phyloP scores from a whole-genome alignment of 163 green algal genomes.

The Botryococcus braunii region DNA sequence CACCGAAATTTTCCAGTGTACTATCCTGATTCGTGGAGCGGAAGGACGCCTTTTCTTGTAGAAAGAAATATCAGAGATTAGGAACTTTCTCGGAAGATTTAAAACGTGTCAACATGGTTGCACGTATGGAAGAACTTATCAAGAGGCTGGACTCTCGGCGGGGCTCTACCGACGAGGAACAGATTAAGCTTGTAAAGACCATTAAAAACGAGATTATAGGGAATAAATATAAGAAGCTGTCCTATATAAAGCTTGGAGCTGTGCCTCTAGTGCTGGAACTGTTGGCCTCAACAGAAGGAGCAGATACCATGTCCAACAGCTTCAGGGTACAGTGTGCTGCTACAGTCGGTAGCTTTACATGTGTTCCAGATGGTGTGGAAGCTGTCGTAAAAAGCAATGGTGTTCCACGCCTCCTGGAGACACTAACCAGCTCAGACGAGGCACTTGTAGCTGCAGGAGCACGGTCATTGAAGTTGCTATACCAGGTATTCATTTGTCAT shows the following conservation, averaged over 20 bases:
- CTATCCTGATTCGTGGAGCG: too few species aligned
- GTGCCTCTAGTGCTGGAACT: conserved; percentile 29
- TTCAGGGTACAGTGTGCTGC: conserved; percentile 29
- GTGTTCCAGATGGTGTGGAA: conserved; percentile 25
- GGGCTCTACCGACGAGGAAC: too few species aligned
- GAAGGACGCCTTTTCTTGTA: too few species aligned
- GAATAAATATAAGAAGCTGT: conserved; percentile 36
- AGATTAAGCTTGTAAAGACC: conserved; percentile 21
- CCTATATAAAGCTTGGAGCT: conserved; percentile 32
- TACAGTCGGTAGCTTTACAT: conserved; percentile 39
- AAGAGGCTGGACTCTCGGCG: too few species aligned
- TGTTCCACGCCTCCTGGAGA: conserved; percentile 23
- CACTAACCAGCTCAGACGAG: conserved; percentile 23
- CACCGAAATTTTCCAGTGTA: too few species aligned
- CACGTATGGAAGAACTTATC: too few species aligned
- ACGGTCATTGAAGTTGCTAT: conserved; percentile 37
- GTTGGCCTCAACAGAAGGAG: too few species aligned
- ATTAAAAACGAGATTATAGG: conserved; percentile 54
- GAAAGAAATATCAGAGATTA: too few species aligned
- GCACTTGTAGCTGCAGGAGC: conserved; percentile 32
- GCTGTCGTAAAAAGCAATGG: conserved; percentile 25
- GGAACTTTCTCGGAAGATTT: too few species aligned
- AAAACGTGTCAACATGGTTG: too few species aligned
- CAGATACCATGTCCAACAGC: too few species aligned
- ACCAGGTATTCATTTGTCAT: conserved; percentile 16